Evolutionary conservation across 164 flowering plant species (phyloP).

Genomic region (Santalum album): DNA sequence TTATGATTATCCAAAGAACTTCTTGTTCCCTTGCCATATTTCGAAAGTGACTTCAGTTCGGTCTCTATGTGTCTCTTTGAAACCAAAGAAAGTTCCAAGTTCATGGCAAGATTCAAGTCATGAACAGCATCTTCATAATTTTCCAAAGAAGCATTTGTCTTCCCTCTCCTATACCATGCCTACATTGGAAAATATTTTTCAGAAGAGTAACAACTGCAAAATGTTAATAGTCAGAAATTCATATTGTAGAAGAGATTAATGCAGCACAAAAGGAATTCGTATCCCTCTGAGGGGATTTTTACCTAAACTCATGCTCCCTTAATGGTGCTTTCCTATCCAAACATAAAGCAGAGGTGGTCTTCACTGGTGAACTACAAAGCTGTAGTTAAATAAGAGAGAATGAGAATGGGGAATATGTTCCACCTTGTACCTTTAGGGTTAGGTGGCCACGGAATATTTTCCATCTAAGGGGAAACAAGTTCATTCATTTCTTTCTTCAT

Average conservation of each 20-base stretch:
- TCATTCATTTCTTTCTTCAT: too few species aligned
- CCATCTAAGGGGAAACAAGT: too few species aligned
- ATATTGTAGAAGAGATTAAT: background rate
- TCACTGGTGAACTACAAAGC: too few species aligned
- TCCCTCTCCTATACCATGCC: constrained; percentile 95
- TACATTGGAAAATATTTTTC: constrained; percentile 11
- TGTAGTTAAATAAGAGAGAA: too few species aligned
- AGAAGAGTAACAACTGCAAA: too few species aligned
- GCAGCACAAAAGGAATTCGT: background rate
- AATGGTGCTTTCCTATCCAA: too few species aligned
- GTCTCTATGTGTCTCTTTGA: constrained; percentile 52
- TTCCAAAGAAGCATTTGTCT: constrained; percentile 47
- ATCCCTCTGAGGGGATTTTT: too few species aligned
- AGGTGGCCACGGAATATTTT: too few species aligned
- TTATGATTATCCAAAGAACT: constrained; percentile 9
- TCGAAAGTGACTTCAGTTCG: constrained; percentile 31
- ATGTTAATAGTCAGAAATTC: background rate
- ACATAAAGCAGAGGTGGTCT: too few species aligned
- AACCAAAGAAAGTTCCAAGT: constrained; percentile 36
- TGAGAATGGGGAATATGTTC: too few species aligned
- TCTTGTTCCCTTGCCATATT: constrained; percentile 13
- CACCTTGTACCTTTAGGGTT: too few species aligned
- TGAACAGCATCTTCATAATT: constrained; percentile 48
- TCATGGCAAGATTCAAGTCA: constrained; percentile 53
- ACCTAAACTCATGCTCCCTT: too few species aligned